Conservation (phyloP, 441 rosid species). For the Jatropha multifida region DNA sequence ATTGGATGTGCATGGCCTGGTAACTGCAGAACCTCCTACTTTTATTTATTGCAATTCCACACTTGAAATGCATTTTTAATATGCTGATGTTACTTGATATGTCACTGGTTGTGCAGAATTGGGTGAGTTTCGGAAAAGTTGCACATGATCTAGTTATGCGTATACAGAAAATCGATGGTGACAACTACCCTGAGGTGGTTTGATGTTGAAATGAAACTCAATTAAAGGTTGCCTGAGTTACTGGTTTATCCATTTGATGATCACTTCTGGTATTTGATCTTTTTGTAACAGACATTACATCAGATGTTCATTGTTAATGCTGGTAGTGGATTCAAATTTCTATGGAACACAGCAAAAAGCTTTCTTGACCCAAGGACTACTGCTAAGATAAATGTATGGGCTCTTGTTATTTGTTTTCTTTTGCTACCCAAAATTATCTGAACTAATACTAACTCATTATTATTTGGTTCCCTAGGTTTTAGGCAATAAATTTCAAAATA, state of each 20-base stretch:
- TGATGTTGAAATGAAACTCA: conserved; percentile 3
- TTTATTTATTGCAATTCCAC: conserved; percentile 16
- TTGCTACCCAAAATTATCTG: conserved; percentile 7
- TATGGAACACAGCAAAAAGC: conserved; percentile 82
- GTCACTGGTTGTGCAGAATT: conserved; percentile 53
- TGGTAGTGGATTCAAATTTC: conserved; percentile 76
- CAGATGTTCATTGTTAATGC: conserved; percentile 94
- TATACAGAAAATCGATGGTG: conserved; percentile 93
- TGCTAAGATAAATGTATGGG: conserved; percentile 78
- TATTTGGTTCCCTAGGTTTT: conserved; percentile 59
- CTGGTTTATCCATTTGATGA: conserved; percentile 15
- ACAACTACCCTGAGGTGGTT: conserved; percentile 96
- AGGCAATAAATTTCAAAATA: conserved; percentile 67
- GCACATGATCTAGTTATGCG: conserved; percentile 90
- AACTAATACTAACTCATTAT: conserved; percentile 24
- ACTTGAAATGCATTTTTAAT: background rate
- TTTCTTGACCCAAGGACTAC: conserved; percentile 93
- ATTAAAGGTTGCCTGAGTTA: conserved; percentile 6
- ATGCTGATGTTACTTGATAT: conserved; percentile 16
- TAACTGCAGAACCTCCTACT: conserved; percentile 24
- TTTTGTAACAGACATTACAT: conserved; percentile 71
- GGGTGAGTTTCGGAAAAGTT: conserved; percentile 76
- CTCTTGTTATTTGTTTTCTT: conserved; percentile 18
- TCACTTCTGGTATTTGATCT: conserved; percentile 19
- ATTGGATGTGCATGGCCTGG: conserved; percentile 88